A percentile compares a stretch with the other conserved stretches of the same genome.
phyloP scores from a whole-genome alignment of 805 yeast species.

The Candida maltosa region DNA sequence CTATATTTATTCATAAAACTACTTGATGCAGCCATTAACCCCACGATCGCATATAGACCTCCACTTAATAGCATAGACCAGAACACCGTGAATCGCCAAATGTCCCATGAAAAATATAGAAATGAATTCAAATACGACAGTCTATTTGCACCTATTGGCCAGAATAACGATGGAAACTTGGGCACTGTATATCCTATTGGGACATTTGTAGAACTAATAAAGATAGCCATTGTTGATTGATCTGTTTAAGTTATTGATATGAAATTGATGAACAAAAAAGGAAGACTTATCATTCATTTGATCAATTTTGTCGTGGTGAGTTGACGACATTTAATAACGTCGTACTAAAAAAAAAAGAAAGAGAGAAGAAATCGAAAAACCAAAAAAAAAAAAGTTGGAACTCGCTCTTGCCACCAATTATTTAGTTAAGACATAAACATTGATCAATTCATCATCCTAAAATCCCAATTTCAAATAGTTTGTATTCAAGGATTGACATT shows the following conservation, averaged over 20 bases:
- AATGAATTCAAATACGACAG: conserved; percentile 46
- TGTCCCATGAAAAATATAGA: conserved; percentile 66
- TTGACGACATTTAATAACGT: too few relatives aligned
- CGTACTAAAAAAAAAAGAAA: too few relatives aligned
- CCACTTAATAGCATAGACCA: conserved; percentile 77
- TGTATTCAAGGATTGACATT: too few relatives aligned
- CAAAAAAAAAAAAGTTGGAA: too few relatives aligned
- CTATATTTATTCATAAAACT: conserved; percentile 20
- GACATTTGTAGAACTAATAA: conserved; percentile 42
- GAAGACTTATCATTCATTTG: too few relatives aligned
- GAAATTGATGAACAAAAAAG: too few relatives aligned
- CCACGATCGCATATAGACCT: conserved; percentile 63
- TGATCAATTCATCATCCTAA: too few relatives aligned
- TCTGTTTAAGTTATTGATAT: too few relatives aligned
- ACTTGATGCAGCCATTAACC: conserved; percentile 48
- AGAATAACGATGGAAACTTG: conserved; percentile 71
- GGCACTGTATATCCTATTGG: conserved; percentile 87
- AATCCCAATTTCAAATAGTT: too few relatives aligned
- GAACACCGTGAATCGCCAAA: conserved; percentile 77
- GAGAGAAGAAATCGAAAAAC: too few relatives aligned
- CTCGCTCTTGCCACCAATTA: too few relatives aligned
- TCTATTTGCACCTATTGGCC: conserved; percentile 54
- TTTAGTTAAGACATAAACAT: not conserved
- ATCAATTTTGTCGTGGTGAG: too few relatives aligned
- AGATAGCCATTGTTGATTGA: conserved; percentile 26